phyloP scores from a whole-genome alignment of 257 asterid genomes.

The Nyctanthes arbortristis region DNA sequence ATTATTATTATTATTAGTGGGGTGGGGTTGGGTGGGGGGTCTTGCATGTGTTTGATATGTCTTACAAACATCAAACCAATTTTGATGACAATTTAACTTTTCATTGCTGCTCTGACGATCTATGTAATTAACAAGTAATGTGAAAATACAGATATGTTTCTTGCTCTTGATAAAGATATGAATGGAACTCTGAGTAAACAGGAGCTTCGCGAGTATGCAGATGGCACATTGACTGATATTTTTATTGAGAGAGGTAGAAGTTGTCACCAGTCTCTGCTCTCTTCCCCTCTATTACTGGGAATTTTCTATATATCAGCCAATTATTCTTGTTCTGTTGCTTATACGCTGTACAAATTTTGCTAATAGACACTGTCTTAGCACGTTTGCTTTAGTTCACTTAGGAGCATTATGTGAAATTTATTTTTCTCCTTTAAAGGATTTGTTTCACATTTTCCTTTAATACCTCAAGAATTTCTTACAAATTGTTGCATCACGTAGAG shows the following conservation, averaged over 20 bases:
- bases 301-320: background rate
- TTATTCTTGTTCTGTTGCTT: background rate
- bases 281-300: background rate
- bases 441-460: background rate
- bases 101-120: background rate
- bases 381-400: background rate
- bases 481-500: background rate
- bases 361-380: background rate
- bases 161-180: constrained; percentile 98
- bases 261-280: background rate
- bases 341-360: background rate
- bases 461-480: background rate
- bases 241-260: constrained; percentile 93
- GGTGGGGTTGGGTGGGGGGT: background rate
- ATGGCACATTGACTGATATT: constrained; percentile 90
- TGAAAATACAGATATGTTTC: constrained; percentile 79
- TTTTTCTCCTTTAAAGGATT: background rate
- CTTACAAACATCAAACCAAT: background rate
- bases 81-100: constrained; percentile 2
- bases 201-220: constrained; percentile 99
- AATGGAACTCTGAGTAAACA: constrained; percentile 90
- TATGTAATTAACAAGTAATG: constrained; percentile 4
- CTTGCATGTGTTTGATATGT: background rate
- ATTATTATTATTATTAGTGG: background rate
- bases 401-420: background rate